Percentiles rank a stretch among this genome's conserved stretches.
Evolutionary conservation across 306 rosid species (phyloP).

Genomic region (Chamaecrista fasciculata): DNA sequence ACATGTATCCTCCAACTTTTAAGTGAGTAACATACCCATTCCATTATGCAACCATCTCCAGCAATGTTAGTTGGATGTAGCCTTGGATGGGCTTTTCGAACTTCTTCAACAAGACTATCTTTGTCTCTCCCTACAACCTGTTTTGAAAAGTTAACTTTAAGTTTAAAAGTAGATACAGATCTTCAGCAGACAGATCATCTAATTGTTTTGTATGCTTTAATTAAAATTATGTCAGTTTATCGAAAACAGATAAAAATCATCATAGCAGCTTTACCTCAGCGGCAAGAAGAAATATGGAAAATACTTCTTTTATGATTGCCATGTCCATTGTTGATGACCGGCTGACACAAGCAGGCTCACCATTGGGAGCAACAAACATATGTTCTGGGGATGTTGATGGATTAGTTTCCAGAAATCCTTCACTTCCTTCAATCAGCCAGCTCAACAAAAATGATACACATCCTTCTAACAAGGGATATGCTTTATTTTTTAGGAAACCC

Average conservation of each 20-base stretch:
- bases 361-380: slow-evolving; percentile 59
- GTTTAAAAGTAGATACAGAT: neutral
- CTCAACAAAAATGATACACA: slow-evolving; percentile 68
- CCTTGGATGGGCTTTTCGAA: slow-evolving; percentile 40
- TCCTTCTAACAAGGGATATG: slow-evolving; percentile 79
- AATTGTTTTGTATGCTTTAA: neutral
- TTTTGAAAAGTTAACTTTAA: neutral
- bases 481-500: slow-evolving; percentile 66
- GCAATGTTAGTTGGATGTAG: slow-evolving; percentile 56
- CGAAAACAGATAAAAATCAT: too few relatives aligned
- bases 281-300: slow-evolving; percentile 54
- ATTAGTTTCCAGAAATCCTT: slow-evolving; percentile 67
- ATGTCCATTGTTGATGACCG: slow-evolving; percentile 78
- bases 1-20: neutral
- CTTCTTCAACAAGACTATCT: slow-evolving; percentile 44
- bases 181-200: neutral
- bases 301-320: slow-evolving; percentile 65
- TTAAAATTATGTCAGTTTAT: neutral
- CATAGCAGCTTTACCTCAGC: slow-evolving; percentile 49
- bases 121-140: slow-evolving; percentile 55
- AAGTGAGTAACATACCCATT: slow-evolving; percentile 55
- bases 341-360: slow-evolving; percentile 75
- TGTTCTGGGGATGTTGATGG: slow-evolving; percentile 93
- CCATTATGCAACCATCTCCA: slow-evolving; percentile 74
- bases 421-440: slow-evolving; percentile 72